These are phyloP conservation scores for Euryodendron excelsum DNA, from an alignment of 148 eudicot species.

Conservation along the genomic window DNA sequence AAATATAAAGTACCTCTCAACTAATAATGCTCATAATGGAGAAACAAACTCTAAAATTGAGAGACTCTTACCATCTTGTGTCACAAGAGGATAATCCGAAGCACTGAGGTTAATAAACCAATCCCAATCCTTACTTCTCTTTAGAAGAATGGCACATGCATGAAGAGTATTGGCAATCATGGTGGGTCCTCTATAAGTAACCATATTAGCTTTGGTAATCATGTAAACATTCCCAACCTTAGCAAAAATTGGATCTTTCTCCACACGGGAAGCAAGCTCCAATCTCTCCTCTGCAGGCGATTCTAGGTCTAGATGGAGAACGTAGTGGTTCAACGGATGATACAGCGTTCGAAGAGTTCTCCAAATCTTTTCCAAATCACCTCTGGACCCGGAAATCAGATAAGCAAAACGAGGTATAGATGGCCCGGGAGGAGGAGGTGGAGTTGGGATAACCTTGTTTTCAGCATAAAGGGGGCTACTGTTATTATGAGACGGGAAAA, in stretches of 20 bases:
- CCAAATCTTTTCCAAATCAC: slow-evolving; percentile 68
- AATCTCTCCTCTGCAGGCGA: slow-evolving; percentile 57
- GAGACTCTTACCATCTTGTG: slow-evolving; percentile 74
- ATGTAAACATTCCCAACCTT: slow-evolving; percentile 64
- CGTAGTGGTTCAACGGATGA: slow-evolving; percentile 75
- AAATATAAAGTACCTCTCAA: neutral
- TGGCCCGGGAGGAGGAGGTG: slow-evolving; percentile 38
- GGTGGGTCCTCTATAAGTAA: slow-evolving; percentile 85
- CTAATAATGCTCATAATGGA: neutral
- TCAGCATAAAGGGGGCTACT: slow-evolving; percentile 44
- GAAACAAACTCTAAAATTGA: neutral
- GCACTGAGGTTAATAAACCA: slow-evolving; percentile 97
- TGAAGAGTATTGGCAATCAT: slow-evolving; percentile 87
- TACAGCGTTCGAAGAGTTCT: slow-evolving; percentile 61
- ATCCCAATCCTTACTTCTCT: slow-evolving; percentile 72
- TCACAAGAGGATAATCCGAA: slow-evolving; percentile 87
- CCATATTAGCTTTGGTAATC: slow-evolving; percentile 76
- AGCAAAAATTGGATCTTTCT: slow-evolving; percentile 40
- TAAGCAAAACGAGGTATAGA: slow-evolving; percentile 66
- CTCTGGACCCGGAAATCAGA: slow-evolving; percentile 74
- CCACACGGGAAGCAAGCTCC: slow-evolving; percentile 54
- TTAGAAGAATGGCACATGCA: slow-evolving; percentile 79
- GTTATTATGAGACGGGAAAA: slow-evolving; percentile 42
- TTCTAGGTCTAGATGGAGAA: slow-evolving; percentile 82
- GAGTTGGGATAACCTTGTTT: slow-evolving; percentile 27